These are phyloP conservation scores for Boletus nobilissimus DNA, from an alignment of 1,284 basidiomycete species.

Conservation along the genomic window DNA sequence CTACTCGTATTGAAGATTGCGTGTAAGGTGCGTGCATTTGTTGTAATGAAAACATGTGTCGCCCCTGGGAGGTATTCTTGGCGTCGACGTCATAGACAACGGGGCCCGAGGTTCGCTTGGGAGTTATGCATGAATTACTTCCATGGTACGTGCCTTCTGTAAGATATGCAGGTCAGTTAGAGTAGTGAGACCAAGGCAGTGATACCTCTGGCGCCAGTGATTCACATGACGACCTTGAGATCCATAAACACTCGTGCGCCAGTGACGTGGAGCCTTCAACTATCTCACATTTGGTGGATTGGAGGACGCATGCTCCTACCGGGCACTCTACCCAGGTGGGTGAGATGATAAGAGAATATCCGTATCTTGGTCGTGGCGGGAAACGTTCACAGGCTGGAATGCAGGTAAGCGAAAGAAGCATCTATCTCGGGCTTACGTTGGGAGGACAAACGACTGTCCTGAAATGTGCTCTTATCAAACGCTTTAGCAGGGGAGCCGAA, in stretches of 20 bases:
- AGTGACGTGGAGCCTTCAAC: background rate
- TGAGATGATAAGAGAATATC: background rate
- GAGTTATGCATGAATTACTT: background rate
- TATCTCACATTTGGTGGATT: background rate
- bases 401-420: constrained; percentile 22
- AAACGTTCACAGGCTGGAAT: constrained; percentile 10
- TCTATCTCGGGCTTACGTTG: constrained; percentile 4
- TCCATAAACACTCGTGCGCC: background rate
- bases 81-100: background rate
- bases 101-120: background rate
- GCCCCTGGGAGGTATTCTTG: background rate
- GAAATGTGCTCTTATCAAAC: no score
- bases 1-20: background rate
- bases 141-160: background rate
- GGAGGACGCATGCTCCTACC: background rate
- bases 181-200: background rate
- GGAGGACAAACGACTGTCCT: constrained; percentile 7
- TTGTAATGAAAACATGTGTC: background rate
- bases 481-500: background rate
- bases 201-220: background rate
- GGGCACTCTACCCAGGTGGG: background rate
- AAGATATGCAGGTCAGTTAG: background rate
- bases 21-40: constrained; percentile 8
- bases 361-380: background rate
- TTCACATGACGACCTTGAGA: background rate